A percentile compares a stretch with the other conserved stretches of the same genome.
Evolutionary conservation across 164 flowering plant genomes (phyloP).

Genomic region (Taxillus chinensis): DNA sequence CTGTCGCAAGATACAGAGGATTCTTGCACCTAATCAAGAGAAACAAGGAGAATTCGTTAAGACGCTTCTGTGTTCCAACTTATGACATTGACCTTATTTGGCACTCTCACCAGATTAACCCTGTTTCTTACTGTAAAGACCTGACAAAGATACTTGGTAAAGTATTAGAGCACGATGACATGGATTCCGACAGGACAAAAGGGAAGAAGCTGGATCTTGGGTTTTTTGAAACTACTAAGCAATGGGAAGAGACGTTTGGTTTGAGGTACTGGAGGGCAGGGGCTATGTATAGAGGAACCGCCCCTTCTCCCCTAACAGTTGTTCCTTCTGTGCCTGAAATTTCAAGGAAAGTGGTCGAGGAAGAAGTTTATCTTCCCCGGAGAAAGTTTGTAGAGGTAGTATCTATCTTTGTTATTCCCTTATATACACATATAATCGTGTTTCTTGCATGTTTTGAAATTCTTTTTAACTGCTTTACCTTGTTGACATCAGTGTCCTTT

Average conservation of each 20-base stretch:
- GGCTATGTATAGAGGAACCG: slow-evolving; percentile 74
- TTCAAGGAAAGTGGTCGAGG: slow-evolving; percentile 19
- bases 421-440: too few species aligned
- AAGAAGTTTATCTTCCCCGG: slow-evolving; percentile 31
- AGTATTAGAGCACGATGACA: slow-evolving; percentile 86
- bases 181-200: slow-evolving; percentile 66
- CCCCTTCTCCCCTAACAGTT: slow-evolving; percentile 58
- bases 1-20: slow-evolving; percentile 85
- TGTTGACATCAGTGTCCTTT: too few species aligned
- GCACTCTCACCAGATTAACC: slow-evolving; percentile 90
- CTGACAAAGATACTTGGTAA: slow-evolving; percentile 39
- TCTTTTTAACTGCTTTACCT: not conserved
- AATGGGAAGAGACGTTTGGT: slow-evolving; percentile 85
- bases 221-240: slow-evolving; percentile 72
- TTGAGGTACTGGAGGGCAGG: slow-evolving; percentile 88
- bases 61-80: slow-evolving; percentile 80
- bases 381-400: slow-evolving; percentile 58
- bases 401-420: not conserved
- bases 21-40: slow-evolving; percentile 81
- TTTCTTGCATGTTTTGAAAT: too few species aligned
- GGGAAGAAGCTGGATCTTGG: slow-evolving; percentile 85
- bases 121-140: slow-evolving; percentile 70
- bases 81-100: slow-evolving; percentile 95
- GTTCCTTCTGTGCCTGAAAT: slow-evolving; percentile 22
- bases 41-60: slow-evolving; percentile 55